These are phyloP conservation scores for Gryganskiella cystojenkinii DNA, from an alignment of 192 early-diverging fungal genomes.

Conservation along the genomic window DNA sequence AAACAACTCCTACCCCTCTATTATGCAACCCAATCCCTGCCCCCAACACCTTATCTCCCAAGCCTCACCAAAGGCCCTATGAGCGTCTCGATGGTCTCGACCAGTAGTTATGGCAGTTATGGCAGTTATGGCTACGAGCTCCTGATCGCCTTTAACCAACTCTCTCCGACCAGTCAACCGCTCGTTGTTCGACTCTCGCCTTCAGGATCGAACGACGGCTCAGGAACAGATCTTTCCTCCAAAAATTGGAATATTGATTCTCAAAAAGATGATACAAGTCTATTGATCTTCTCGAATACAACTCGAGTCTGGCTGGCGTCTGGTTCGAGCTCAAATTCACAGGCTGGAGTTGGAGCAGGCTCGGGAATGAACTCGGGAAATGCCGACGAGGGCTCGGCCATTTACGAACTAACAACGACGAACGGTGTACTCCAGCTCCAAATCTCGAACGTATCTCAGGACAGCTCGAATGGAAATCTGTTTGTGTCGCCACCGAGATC, in stretches of 20 bases:
- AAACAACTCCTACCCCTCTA: too few relatives aligned
- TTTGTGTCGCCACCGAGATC: too few relatives aligned
- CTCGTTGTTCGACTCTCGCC: background rate
- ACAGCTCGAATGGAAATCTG: too few relatives aligned
- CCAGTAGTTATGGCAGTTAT: background rate
- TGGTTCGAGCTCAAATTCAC: background rate
- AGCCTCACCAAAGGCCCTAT: background rate
- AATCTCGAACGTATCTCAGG: too few relatives aligned
- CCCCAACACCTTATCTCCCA: too few relatives aligned
- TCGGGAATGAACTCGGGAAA: background rate
- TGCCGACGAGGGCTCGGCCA: background rate
- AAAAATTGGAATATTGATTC: background rate
- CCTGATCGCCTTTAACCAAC: too few relatives aligned
- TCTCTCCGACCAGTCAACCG: too few relatives aligned
- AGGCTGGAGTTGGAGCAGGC: background rate
- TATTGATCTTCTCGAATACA: background rate
- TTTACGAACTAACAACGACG: background rate
- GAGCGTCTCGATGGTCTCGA: constrained; percentile 1
- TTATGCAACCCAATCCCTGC: too few relatives aligned
- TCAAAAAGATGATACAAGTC: background rate
- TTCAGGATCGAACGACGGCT: too few relatives aligned
- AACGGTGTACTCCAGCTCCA: too few relatives aligned
- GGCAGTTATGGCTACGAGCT: too few relatives aligned
- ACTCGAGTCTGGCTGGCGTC: constrained; percentile 6
- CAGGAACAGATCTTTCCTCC: background rate